These are phyloP conservation scores for Fusarium mexicanum DNA, from an alignment of 2,329 filamentous ascomycete species.

Conservation along the genomic window DNA sequence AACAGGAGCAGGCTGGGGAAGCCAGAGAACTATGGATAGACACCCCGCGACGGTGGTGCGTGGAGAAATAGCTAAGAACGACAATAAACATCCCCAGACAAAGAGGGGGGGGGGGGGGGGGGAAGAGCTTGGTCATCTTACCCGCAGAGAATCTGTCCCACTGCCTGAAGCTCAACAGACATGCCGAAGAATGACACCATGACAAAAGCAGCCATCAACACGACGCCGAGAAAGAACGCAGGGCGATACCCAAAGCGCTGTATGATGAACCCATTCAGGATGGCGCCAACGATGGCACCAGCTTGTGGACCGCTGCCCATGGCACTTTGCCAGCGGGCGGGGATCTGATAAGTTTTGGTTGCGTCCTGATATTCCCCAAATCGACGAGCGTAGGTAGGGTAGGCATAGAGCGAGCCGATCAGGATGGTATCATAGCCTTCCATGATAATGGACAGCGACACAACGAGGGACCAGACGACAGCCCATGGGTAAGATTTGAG, in stretches of 20 bases:
- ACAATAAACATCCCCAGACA: too few relatives aligned
- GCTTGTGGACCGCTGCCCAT: background rate
- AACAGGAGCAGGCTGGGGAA: too few relatives aligned
- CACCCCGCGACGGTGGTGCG: too few relatives aligned
- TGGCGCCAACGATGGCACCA: background rate
- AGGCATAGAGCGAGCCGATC: background rate
- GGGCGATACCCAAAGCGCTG: background rate
- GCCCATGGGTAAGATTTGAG: background rate
- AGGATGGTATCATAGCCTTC: background rate
- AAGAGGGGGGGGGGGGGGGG: too few relatives aligned
- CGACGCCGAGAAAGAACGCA: background rate
- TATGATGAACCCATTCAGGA: background rate
- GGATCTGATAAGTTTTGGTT: background rate
- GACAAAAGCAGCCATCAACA: background rate
- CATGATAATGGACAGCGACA: background rate
- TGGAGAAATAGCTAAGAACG: too few relatives aligned
- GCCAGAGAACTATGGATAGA: too few relatives aligned
- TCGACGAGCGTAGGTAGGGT: background rate
- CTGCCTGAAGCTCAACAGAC: background rate
- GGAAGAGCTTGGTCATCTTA: background rate
- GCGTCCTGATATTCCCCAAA: background rate
- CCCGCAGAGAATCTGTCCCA: background rate
- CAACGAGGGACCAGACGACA: background rate
- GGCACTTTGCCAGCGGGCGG: background rate
- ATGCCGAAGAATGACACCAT: background rate